Evolutionary conservation across 2,329 filamentous ascomycete genomes (phyloP).

Genomic region (Periconia macrospinosa): DNA sequence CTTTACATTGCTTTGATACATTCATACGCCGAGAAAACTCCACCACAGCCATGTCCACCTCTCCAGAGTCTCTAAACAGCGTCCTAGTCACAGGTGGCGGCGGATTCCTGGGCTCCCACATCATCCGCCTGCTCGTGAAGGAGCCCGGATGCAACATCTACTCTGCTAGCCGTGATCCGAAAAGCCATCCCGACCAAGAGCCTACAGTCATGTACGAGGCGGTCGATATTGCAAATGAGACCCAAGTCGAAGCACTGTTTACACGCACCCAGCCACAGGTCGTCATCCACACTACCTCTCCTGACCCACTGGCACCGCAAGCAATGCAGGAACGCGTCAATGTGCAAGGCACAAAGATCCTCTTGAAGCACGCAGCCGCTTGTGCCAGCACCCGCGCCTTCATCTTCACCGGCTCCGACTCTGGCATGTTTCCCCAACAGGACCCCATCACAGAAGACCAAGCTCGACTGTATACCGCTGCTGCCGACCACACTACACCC

Average conservation of each 20-base stretch:
- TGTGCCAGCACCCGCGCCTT: conserved; percentile 45
- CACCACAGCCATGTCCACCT: too few species aligned
- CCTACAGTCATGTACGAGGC: conserved; percentile 44
- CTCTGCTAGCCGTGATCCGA: conserved; percentile 44
- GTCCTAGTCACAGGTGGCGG: conserved; percentile 50
- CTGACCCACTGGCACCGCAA: conserved; percentile 27
- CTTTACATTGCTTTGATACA: too few species aligned
- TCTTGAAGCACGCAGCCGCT: conserved; percentile 44
- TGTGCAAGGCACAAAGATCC: conserved; percentile 47
- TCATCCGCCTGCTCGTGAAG: conserved; percentile 45
- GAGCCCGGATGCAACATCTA: conserved; percentile 40
- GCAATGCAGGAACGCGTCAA: conserved; percentile 47
- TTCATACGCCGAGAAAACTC: too few species aligned
- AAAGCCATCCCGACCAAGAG: conserved; percentile 23
- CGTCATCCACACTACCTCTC: conserved; percentile 51
- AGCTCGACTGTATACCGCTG: conserved; percentile 10
- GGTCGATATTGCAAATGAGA: conserved; percentile 46
- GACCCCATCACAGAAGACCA: conserved; percentile 14
- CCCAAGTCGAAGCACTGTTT: conserved; percentile 42
- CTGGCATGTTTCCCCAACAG: conserved; percentile 7
- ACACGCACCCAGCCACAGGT: conserved; percentile 43
- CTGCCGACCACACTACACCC: conserved; percentile 1
- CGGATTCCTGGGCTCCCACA: conserved; percentile 52
- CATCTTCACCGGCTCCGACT: conserved; percentile 44
- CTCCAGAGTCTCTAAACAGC: neutral